phyloP scores from a whole-genome alignment of 441 rosid genomes.

The Euphorbia schlechtendalii region DNA sequence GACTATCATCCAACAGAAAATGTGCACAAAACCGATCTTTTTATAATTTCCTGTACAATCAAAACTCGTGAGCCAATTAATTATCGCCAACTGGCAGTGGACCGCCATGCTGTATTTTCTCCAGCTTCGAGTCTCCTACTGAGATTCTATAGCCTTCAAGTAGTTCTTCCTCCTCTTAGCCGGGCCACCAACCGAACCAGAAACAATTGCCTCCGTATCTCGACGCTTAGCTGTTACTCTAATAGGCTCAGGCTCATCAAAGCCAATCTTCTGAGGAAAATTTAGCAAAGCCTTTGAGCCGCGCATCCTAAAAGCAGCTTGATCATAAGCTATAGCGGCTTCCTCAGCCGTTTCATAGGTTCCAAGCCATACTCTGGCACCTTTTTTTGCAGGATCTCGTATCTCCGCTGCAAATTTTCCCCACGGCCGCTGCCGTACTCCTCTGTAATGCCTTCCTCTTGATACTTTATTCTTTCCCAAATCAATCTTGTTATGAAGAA shows the following conservation, averaged over 20 bases:
- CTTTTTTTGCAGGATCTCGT: slow-evolving; percentile 82
- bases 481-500: not conserved
- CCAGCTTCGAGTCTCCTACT: slow-evolving; percentile 8
- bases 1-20: too few relatives aligned
- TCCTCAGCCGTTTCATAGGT: slow-evolving; percentile 93
- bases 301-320: slow-evolving; percentile 90
- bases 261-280: slow-evolving; percentile 67
- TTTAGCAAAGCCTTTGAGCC: slow-evolving; percentile 84
- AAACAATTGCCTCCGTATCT: slow-evolving; percentile 30
- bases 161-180: slow-evolving; percentile 49
- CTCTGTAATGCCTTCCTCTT: slow-evolving; percentile 81
- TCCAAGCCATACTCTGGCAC: slow-evolving; percentile 93
- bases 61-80: slow-evolving; percentile 24
- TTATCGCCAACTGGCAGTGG: slow-evolving; percentile 25
- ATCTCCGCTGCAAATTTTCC: slow-evolving; percentile 98
- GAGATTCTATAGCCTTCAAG: slow-evolving; percentile 13
- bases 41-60: too few relatives aligned
- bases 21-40: too few relatives aligned
- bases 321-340: slow-evolving; percentile 88
- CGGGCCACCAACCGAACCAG: slow-evolving; percentile 14
- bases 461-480: slow-evolving; percentile 20
- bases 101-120: not conserved
- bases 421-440: slow-evolving; percentile 82
- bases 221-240: slow-evolving; percentile 57
- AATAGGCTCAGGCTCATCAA: slow-evolving; percentile 84